These are phyloP conservation scores for Fusarium coicis DNA, from an alignment of 2,329 filamentous ascomycete species.

Conservation along the genomic window DNA sequence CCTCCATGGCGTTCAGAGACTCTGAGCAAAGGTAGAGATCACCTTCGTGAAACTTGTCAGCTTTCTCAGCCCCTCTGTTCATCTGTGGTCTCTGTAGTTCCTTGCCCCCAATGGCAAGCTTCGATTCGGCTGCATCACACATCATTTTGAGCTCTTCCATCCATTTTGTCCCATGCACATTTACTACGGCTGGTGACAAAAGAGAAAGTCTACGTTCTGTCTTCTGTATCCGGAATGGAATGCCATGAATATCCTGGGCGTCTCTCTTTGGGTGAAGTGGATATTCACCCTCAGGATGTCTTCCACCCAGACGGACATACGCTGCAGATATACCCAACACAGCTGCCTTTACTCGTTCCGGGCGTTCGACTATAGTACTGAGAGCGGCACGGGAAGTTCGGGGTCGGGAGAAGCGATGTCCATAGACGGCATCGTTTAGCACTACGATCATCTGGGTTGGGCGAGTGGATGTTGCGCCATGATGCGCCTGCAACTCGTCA, in stretches of 20 bases:
- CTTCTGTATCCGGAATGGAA: slow-evolving; percentile 87
- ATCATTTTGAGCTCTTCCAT: slow-evolving; percentile 90
- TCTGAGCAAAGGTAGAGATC: slow-evolving; percentile 92
- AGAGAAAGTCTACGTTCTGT: slow-evolving; percentile 78
- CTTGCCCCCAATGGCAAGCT: slow-evolving; percentile 79
- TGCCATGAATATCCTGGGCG: slow-evolving; percentile 63
- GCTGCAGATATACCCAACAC: slow-evolving; percentile 85
- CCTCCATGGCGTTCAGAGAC: slow-evolving; percentile 88
- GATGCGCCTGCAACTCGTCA: slow-evolving; percentile 74
- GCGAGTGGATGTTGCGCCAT: slow-evolving; percentile 55
- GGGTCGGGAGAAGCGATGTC: slow-evolving; percentile 88
- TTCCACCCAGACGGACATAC: slow-evolving; percentile 88
- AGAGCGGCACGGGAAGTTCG: slow-evolving; percentile 78
- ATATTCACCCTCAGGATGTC: slow-evolving; percentile 77
- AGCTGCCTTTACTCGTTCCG: slow-evolving; percentile 87
- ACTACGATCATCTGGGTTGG: slow-evolving; percentile 79
- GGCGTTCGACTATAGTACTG: slow-evolving; percentile 88
- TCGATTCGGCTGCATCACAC: slow-evolving; percentile 83
- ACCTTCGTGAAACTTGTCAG: slow-evolving; percentile 79
- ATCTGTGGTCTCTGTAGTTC: slow-evolving; percentile 79
- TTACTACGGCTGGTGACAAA: slow-evolving; percentile 80
- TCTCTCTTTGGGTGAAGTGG: slow-evolving; percentile 73
- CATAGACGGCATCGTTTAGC: slow-evolving; percentile 93
- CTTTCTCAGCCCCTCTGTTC: slow-evolving; percentile 59
- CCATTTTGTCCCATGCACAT: slow-evolving; percentile 91